Base-by-base conservation (phyloP, 768 basidiomycete genomes). In the Kwoniella dendrophila region DNA sequence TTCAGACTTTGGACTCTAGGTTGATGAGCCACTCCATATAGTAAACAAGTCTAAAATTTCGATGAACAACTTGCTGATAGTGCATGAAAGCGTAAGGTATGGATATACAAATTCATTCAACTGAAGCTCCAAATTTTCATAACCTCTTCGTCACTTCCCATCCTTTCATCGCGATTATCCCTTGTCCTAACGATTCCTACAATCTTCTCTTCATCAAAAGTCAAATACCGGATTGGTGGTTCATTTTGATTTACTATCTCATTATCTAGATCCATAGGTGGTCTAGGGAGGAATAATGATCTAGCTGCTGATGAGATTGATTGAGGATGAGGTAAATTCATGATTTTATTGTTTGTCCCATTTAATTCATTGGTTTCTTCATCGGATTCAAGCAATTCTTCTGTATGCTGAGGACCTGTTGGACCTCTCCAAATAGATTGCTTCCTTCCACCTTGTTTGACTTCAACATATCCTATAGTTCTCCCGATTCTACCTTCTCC, bases 201-300 rank as follows among this genome's bases (percentile, higher is more conserved):
- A 33, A 79, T 79, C 64, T 73, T 76, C 71, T 79, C 73, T 50
- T 79, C 75, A 38, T 79, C 76, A 64, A 79, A 79, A 1, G 71
- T 71, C 33, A 79, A 54, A 41, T 72, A 64, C 49, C 63, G 44
- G 14, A 72, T 74, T 10, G 64, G 63, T 0, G 67, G 64, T 24
- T 47, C 44, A 2, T 11, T 50, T 27, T 29, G 33, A 45, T 32
- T 40, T 12, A 49, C 53, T 22, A 43, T 34, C 16, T 16, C 26
- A 14, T 22, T 33, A 12, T n/a, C 27, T 10, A 44, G 32, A 20
- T 62, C 62, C 11, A 52, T 36, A 7, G 72, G 67, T 34, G 71
- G 69, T n/a, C 62, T 62, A 22, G 66, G 67, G 0, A 75, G 51
- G 56, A 76, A 69, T 38, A 73, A 59, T 20, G 70, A 62, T 45